Conservation (phyloP, 768 basidiomycete species). For the Suillus cothurnatus region DNA sequence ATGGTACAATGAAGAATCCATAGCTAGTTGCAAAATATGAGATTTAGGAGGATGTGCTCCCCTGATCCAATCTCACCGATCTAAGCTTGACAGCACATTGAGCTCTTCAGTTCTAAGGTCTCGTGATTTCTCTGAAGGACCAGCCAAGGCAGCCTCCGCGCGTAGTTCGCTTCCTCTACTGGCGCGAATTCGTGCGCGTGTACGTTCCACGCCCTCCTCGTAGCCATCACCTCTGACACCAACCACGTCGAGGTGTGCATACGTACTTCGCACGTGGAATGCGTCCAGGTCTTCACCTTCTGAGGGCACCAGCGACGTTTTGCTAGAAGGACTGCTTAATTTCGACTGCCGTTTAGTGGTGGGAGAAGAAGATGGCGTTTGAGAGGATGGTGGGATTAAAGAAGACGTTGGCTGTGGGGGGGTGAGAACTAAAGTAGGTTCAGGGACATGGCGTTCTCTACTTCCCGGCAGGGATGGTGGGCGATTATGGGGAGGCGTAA, state of each 20-base stretch:
- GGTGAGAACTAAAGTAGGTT: conserved; percentile 21
- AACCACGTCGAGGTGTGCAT: conserved; percentile 83
- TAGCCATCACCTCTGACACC: conserved; percentile 97
- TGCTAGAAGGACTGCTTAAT: conserved; percentile 46
- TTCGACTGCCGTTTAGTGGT: conserved; percentile 30
- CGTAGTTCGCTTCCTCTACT: conserved; percentile 61
- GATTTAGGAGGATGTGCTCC: conserved; percentile 8
- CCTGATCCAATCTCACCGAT: conserved; percentile 62
- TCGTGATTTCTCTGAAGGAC: conserved; percentile 61
- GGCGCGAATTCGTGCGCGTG: conserved; percentile 67
- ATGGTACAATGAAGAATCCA: conserved; percentile 82
- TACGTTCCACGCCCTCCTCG: conserved; percentile 93
- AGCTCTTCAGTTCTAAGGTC: conserved; percentile 77
- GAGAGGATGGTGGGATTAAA: conserved; percentile 33
- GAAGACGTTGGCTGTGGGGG: conserved; percentile 23
- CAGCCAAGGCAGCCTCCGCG: conserved; percentile 56
- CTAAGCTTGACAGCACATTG: conserved; percentile 72
- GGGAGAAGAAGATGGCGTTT: conserved; percentile 36
- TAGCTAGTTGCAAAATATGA: conserved; percentile 56
- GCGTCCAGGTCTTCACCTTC: conserved; percentile 83
- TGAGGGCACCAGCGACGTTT: conserved; percentile 65
- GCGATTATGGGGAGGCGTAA: conserved; percentile 31
- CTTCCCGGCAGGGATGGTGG: conserved; percentile 25
- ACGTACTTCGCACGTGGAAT: conserved; percentile 82
- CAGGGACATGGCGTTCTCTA: conserved; percentile 28